These are phyloP conservation scores for Podaxis sp. DNA, from an alignment of 768 basidiomycete species.

Conservation along the genomic window DNA sequence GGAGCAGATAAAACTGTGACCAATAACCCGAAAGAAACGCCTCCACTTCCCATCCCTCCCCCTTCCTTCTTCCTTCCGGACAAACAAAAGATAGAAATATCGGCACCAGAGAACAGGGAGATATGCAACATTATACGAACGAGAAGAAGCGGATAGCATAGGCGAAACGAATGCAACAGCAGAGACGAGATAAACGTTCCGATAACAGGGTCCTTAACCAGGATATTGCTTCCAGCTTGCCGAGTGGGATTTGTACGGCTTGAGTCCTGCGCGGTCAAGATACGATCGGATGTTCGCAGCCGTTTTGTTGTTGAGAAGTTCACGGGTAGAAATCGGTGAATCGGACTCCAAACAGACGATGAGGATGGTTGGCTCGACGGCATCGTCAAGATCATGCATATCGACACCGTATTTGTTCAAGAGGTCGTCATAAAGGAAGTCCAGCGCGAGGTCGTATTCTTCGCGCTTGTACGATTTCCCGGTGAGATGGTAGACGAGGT, in stretches of 20 bases:
- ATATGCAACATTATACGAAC: not conserved
- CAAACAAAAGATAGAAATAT: not conserved
- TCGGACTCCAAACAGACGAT: slow-evolving; percentile 13
- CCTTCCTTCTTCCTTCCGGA: not conserved
- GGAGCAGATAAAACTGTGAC: not conserved
- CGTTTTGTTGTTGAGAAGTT: not conserved
- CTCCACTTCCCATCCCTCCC: not conserved
- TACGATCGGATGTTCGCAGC: slow-evolving; percentile 6
- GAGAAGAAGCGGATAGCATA: not conserved
- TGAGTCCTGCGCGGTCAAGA: slow-evolving; percentile 10
- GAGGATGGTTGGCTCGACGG: slow-evolving; percentile 11
- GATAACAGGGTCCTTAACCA: not conserved
- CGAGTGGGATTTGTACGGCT: slow-evolving; percentile 2
- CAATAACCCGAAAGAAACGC: not conserved
- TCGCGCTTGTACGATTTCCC: slow-evolving; percentile 10
- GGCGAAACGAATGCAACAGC: not conserved
- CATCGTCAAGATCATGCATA: slow-evolving; percentile 10
- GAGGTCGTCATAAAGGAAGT: slow-evolving; percentile 10
- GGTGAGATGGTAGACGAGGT: slow-evolving; percentile 15
- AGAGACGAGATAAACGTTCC: not conserved
- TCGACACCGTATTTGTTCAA: slow-evolving; percentile 9
- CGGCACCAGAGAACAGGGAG: not conserved
- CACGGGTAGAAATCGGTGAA: not conserved
- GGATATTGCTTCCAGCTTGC: slow-evolving; percentile 8
- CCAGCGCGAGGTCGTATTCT: slow-evolving; percentile 6